A percentile compares a stretch with the other conserved stretches of the same genome.
Conservation (phyloP, 169 alveolate species). For the Eimeria maxima region DNA sequence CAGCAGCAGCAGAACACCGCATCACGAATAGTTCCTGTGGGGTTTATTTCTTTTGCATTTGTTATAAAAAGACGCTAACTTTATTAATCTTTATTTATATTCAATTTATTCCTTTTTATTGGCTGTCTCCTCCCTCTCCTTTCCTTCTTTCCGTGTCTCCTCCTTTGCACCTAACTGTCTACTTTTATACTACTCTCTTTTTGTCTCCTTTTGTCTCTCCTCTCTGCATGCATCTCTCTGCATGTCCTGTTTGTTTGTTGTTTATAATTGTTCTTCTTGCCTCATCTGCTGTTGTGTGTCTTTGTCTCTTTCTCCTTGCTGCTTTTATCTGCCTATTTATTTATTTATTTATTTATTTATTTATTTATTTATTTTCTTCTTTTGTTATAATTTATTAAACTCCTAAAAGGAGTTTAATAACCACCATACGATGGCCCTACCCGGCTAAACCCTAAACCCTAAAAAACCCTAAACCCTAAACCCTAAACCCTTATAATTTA, state of each 20-base stretch:
- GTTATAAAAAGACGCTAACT: background rate
- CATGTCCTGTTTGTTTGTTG: background rate
- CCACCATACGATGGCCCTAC: no score
- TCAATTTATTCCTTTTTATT: background rate
- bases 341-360: background rate
- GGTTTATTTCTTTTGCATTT: background rate
- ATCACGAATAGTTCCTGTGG: background rate
- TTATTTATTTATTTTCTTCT: no score
- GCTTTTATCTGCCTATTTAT: background rate
- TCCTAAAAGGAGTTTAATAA: no score
- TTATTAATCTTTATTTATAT: background rate
- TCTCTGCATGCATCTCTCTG: background rate
- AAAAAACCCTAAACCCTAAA: no score
- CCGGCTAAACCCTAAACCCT: no score
- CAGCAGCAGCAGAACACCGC: conserved; percentile 67
- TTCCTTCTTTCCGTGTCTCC: background rate
- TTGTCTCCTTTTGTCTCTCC: background rate
- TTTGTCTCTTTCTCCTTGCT: background rate
- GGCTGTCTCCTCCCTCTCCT: background rate
- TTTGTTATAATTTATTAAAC: no score
- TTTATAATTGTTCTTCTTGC: background rate
- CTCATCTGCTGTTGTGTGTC: no score
- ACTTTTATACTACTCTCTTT: background rate
- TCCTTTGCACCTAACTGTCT: background rate
- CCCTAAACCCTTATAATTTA: no score